Evolutionary conservation across 768 basidiomycete genomes (phyloP), one percentile per base, ranked within the genome.

Genomic region (Lentinus tigrinus): DNA sequence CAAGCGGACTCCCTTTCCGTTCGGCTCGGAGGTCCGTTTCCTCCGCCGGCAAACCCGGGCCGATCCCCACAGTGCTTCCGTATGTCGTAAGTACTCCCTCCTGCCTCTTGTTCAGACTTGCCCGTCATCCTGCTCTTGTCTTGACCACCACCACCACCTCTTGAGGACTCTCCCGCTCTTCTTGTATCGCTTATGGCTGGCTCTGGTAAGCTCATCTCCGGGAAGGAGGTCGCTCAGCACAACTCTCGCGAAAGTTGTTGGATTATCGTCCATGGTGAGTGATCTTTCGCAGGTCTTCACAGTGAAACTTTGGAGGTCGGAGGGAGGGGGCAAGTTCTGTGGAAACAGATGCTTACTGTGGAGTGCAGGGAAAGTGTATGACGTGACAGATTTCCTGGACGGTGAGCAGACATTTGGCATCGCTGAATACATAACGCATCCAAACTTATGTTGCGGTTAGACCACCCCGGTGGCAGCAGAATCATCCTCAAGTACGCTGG

Each of bases 191-290:
- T 7, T 11, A 31, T 31, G 31, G 6, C 31, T 31, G 11, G 31
- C 3, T 31, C 31, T 11, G 31, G 31, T 6, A 31, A 31, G 31
- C 1, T 31, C 31, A 31, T 31, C 31, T 62, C 69, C 3, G 69
- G 69, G 9, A 47, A 79, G 57, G 77, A 81, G 57, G 81, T 87
- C 28, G 81, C 84, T 5, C 57, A 75, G 61, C 85, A 87, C 65
- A 83, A 81, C 62, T 75, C 70, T 39, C 73, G 86, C 21, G 81
- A 88, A 54, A 84, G 81, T 61, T 88, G 87, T 63, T 90, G 88
- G 88, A 91, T 93, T 58, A 91, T 94, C 56, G 88, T 94, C 0
- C 90, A 93, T 63, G 88, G 90, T 68, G 42, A 38, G 66, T 60
- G 21, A 7, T 46, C n/a, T 46, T 46, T 46, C 14, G 44, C 4